Base-by-base conservation (phyloP, 768 basidiomycete species). In the Xerocomus spinulosus region DNA sequence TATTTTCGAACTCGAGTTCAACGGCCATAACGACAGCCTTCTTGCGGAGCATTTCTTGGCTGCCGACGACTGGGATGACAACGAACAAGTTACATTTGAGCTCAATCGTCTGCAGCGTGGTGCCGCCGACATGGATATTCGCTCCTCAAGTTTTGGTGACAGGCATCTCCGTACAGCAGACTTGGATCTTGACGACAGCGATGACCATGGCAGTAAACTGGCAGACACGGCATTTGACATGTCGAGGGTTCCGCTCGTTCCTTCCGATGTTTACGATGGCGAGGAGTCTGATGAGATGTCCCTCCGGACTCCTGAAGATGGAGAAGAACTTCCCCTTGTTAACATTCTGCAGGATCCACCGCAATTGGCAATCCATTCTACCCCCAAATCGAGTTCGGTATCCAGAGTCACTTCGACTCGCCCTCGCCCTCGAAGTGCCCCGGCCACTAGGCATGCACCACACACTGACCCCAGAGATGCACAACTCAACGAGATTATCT, bases 211-310 rank as follows among this genome's bases (percentile, higher is more conserved):
- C 17, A 20, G 24, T 17, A 43, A 46, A 29, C 14, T 50, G 26
- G 52, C 44, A 3, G 51, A 65, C 18, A 45, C 29, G 25, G 21
- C 53, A 21, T 58, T 64, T 32, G 55, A 67, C 26, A 38, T 52
- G 23, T 58, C 53, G 23, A 51, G 49, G 17, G 51, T 44, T 43
- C 57, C 60, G 20, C 52, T 54, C 35, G 28, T 32, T 14, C 61
- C 64, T 25, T 61, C 48, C 1, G 65, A 67, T 42, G 55, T 62
- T 4, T 55, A 52, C 8, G 65, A 65, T 8, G 60, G 65, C 17
- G 65, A 56, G 28, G 59, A 54, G 9, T 68, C 64, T 12, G 65
- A 62, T 42, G 62, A 61, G 18, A 24, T 32, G 7, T 64, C 57
- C 30, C 49, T 57, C 33, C 62, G 52, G 20, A 68, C 60, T 21